phyloP scores from a whole-genome alignment of 139 green algal species.

The Edaphochlamys debaryana region DNA sequence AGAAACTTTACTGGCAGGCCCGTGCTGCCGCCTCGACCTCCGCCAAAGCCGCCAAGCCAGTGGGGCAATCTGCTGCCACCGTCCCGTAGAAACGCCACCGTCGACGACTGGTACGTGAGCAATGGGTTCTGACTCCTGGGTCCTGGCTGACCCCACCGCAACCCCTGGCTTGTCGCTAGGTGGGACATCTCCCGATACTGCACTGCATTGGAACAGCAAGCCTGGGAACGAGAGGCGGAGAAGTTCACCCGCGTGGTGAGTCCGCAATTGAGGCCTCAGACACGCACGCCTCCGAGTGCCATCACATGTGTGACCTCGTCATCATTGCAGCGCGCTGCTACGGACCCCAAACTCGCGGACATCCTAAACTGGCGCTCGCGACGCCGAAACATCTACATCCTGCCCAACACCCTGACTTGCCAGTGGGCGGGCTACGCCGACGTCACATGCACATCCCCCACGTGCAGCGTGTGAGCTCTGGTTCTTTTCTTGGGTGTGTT shows the following conservation, averaged over 20 bases:
- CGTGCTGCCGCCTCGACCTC: too few relatives aligned
- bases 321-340: background rate
- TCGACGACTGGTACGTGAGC: background rate
- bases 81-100: background rate
- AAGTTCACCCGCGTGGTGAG: background rate
- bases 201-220: background rate
- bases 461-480: background rate
- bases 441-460: constrained; percentile 8
- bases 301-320: too few relatives aligned
- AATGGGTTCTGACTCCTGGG: too few relatives aligned
- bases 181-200: background rate
- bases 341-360: background rate
- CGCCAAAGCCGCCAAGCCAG: too few relatives aligned
- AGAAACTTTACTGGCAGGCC: background rate
- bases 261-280: too few relatives aligned
- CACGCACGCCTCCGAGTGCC: too few relatives aligned
- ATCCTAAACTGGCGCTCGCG: background rate
- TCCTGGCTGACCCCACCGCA: too few relatives aligned
- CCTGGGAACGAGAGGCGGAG: background rate
- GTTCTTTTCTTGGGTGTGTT: too few relatives aligned
- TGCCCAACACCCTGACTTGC: background rate
- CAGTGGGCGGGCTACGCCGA: constrained; percentile 1
- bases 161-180: too few relatives aligned
- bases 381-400: constrained; percentile 21
- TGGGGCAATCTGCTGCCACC: background rate